Conservation (phyloP, 1,284 basidiomycete genomes). For the Amylostereum areolatum region DNA sequence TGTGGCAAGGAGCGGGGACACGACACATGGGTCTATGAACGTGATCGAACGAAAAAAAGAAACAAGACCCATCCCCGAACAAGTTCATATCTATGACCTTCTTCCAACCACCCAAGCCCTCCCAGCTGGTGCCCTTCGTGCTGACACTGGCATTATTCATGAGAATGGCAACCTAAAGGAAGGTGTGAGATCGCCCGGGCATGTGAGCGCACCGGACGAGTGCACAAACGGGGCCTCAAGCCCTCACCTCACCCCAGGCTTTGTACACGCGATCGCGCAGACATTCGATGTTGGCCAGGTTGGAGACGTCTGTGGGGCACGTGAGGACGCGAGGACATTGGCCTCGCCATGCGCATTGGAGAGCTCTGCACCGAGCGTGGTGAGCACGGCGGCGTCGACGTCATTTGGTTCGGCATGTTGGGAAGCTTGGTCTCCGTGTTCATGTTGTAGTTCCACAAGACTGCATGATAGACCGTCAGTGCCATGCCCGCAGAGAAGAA, state of each 20-base stretch:
- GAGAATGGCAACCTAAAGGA: slow-evolving; percentile 71
- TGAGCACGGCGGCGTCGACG: slow-evolving; percentile 42
- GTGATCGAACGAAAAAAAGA: too few relatives aligned
- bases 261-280: slow-evolving; percentile 81
- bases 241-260: slow-evolving; percentile 81
- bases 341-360: slow-evolving; percentile 51
- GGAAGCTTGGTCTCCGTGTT: slow-evolving; percentile 58
- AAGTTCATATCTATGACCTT: slow-evolving; percentile 74
- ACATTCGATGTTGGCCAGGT: slow-evolving; percentile 63
- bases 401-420: slow-evolving; percentile 69
- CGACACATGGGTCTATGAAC: too few relatives aligned
- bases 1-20: too few relatives aligned
- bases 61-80: slow-evolving; percentile 50
- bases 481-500: neutral
- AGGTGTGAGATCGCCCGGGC: slow-evolving; percentile 8
- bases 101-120: slow-evolving; percentile 67
- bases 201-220: slow-evolving; percentile 2
- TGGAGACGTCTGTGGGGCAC: slow-evolving; percentile 80
- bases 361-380: slow-evolving; percentile 50
- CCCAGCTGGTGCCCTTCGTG: slow-evolving; percentile 57
- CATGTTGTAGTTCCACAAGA: slow-evolving; percentile 53
- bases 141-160: slow-evolving; percentile 83
- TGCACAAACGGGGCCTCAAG: slow-evolving; percentile 12
- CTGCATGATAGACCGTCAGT: slow-evolving; percentile 32
- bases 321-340: slow-evolving; percentile 60